These are phyloP conservation scores for Malassezia caprae DNA, from an alignment of 1,284 basidiomycete species.

Conservation along the genomic window DNA sequence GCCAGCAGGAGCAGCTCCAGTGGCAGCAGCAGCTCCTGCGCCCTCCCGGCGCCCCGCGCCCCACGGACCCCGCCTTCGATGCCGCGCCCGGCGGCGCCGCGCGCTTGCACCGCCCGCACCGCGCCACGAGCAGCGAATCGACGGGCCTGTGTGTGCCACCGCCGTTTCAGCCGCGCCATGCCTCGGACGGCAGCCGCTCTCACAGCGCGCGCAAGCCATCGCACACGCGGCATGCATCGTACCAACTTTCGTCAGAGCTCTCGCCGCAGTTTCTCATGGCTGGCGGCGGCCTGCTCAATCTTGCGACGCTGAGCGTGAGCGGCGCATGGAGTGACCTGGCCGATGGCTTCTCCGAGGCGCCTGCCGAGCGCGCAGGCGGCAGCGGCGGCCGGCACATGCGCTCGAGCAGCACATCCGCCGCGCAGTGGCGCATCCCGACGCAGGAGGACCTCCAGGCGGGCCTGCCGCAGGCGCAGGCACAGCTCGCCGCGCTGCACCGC, in stretches of 20 bases:
- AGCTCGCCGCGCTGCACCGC: constrained; percentile 88
- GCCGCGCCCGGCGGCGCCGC: background rate
- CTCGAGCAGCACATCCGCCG: constrained; percentile 8
- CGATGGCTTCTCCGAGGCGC: background rate
- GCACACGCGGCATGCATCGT: constrained; percentile 29
- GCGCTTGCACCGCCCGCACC: background rate
- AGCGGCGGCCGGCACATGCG: constrained; percentile 25
- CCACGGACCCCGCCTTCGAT: constrained; percentile 59
- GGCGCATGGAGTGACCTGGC: constrained; percentile 30
- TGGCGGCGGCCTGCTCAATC: constrained; percentile 39
- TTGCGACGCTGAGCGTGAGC: constrained; percentile 27
- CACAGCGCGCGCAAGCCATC: background rate
- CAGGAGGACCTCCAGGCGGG: constrained; percentile 33
- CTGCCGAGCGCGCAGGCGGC: background rate
- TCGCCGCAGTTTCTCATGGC: constrained; percentile 45
- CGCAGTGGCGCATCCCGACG: background rate
- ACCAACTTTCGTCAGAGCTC: constrained; percentile 37
- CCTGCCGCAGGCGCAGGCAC: constrained; percentile 61
- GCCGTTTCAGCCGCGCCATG: background rate
- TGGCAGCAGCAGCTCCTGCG: constrained; percentile 36
- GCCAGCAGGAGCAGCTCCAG: constrained; percentile 50
- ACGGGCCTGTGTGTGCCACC: background rate
- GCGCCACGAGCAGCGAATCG: background rate
- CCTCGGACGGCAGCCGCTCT: background rate
- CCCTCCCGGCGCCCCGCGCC: constrained; percentile 59